A percentile compares a stretch with the other conserved stretches of the same genome.
Evolutionary conservation across 108 stramenopile species (phyloP).

Genomic region (Ochromonas danica): DNA sequence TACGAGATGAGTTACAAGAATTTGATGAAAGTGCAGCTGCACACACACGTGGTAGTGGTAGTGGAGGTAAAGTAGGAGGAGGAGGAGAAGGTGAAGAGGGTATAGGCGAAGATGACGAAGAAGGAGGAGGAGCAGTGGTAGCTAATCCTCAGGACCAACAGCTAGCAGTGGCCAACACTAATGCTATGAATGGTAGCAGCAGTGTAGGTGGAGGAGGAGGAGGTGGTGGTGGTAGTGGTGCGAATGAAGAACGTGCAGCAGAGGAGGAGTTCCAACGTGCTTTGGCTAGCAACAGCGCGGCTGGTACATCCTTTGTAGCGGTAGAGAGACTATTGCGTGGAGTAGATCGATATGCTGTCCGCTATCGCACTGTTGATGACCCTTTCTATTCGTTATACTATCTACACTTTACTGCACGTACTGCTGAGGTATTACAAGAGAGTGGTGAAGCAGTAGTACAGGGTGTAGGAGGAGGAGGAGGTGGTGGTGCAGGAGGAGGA

Average conservation of each 20-base stretch:
- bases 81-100: constrained; percentile 59
- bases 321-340: constrained; percentile 67
- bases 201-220: constrained; percentile 43
- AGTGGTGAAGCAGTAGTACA: no score
- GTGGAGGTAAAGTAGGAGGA: constrained; percentile 36
- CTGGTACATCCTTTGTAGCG: constrained; percentile 70
- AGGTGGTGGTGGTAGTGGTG: constrained; percentile 48
- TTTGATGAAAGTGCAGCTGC: background rate
- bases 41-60: background rate
- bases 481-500: no score
- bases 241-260: constrained; percentile 40
- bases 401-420: no score
- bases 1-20: background rate
- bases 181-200: constrained; percentile 48
- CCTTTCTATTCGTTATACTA: constrained; percentile 46
- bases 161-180: constrained; percentile 1
- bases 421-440: no score
- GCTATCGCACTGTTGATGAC: constrained; percentile 39
- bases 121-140: constrained; percentile 65
- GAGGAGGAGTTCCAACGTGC: constrained; percentile 87
- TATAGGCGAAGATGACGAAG: constrained; percentile 37
- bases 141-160: constrained; percentile 3
- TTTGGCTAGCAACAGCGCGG: constrained; percentile 80
- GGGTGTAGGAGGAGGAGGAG: no score
- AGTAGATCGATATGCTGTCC: constrained; percentile 54